Percentiles rank a stretch among this genome's conserved stretches.
phyloP scores from a whole-genome alignment of 352 stramenopile genomes.

The Detonula confervacea region DNA sequence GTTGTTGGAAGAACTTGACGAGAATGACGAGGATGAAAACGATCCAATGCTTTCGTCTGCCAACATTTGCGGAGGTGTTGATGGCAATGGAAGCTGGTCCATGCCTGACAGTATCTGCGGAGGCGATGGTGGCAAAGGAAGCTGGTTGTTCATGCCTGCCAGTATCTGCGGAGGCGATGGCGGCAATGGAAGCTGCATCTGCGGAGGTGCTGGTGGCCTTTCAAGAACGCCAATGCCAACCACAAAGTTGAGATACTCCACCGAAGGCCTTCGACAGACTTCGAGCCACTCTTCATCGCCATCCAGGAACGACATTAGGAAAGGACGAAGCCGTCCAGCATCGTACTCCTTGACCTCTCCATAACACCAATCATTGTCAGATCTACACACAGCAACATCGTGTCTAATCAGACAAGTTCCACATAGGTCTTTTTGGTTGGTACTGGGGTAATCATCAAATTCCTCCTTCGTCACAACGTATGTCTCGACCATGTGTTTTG shows the following conservation, averaged over 20 bases:
- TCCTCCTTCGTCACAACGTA: conserved; percentile 12
- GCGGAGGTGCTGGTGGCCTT: no score
- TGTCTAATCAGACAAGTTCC: conserved; percentile 20
- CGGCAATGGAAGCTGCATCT: no score
- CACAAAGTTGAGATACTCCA: conserved; percentile 36
- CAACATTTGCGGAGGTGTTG: not conserved
- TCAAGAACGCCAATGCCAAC: no score
- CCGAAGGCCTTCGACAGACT: conserved; percentile 2
- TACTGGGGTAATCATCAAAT: not conserved
- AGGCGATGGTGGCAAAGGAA: not conserved
- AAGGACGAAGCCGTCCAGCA: conserved; percentile 6
- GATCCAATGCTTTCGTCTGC: conserved; percentile 25
- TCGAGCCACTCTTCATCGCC: conserved; percentile 32
- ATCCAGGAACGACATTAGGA: conserved; percentile 27
- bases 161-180: no score
- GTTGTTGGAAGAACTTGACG: conserved; percentile 6
- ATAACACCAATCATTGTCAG: conserved; percentile 14
- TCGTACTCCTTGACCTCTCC: conserved; percentile 41
- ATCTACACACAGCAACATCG: conserved; percentile 20
- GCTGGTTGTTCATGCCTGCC: no score
- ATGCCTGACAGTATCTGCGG: not conserved
- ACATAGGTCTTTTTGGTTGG: conserved; percentile 31
- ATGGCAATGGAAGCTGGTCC: no score
- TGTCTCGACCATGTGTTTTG: conserved; percentile 25
- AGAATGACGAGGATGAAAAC: conserved; percentile 40